A percentile compares a stretch with the other conserved stretches of the same genome.
These are phyloP conservation scores for Talaromyces sp. DNA, from an alignment of 2,329 filamentous ascomycete species.

Conservation along the genomic window DNA sequence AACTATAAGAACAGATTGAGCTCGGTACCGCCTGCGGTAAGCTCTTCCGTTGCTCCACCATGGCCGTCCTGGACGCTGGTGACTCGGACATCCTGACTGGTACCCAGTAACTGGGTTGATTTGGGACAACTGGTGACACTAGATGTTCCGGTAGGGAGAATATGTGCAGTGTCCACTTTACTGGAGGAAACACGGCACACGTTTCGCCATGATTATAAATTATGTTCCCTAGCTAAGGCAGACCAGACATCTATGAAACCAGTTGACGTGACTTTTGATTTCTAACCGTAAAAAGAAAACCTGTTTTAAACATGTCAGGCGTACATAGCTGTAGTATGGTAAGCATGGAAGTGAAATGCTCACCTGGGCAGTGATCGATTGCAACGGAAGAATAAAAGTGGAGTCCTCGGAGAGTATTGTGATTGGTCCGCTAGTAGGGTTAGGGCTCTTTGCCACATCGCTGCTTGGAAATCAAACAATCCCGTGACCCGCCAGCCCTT, in stretches of 20 bases:
- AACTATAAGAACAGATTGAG: constrained; percentile 71
- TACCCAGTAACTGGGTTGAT: constrained; percentile 16
- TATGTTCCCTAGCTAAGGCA: constrained; percentile 6
- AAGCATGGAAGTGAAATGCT: background rate
- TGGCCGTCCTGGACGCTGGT: constrained; percentile 95
- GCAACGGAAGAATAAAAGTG: background rate
- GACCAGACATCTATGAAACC: constrained; percentile 10
- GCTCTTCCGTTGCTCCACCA: constrained; percentile 96
- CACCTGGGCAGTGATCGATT: constrained; percentile 8
- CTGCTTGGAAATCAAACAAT: constrained; percentile 49
- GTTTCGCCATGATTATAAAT: constrained; percentile 8
- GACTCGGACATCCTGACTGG: constrained; percentile 89
- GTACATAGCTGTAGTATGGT: background rate
- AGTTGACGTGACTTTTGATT: constrained; percentile 1
- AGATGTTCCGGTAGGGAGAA: constrained; percentile 6
- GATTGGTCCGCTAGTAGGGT: constrained; percentile 42
- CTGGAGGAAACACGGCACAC: constrained; percentile 8
- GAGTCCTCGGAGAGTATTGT: constrained; percentile 19
- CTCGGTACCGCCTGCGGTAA: constrained; percentile 98
- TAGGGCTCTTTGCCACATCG: constrained; percentile 45
- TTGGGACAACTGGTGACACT: constrained; percentile 2
- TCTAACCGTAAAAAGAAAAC: background rate
- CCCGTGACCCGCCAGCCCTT: constrained; percentile 28
- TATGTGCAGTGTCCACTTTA: constrained; percentile 10
- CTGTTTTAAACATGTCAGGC: background rate